Evolutionary conservation across 768 basidiomycete species (phyloP).

Genomic region (Termitomyces eurrhizus): DNA sequence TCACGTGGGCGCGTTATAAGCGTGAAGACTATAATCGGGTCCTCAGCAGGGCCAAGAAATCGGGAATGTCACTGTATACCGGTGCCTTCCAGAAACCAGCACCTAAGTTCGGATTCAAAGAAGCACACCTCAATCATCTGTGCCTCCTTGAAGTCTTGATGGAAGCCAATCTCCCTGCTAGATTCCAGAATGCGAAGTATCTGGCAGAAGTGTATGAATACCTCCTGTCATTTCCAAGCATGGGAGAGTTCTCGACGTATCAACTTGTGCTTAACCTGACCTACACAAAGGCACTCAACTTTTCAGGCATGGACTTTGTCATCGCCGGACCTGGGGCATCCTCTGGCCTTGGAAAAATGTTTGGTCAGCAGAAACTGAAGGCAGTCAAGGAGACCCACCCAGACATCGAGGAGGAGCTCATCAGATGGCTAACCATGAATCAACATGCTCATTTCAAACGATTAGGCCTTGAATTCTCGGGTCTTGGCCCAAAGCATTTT

Average conservation of each 20-base stretch:
- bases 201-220: slow-evolving; percentile 63
- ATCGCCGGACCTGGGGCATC: slow-evolving; percentile 63
- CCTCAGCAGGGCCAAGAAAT: slow-evolving; percentile 36
- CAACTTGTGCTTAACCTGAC: slow-evolving; percentile 62
- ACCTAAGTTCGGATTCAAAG: slow-evolving; percentile 45
- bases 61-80: slow-evolving; percentile 54
- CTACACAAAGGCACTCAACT: slow-evolving; percentile 55
- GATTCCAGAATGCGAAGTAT: slow-evolving; percentile 46
- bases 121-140: slow-evolving; percentile 59
- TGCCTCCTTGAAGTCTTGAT: slow-evolving; percentile 55
- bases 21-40: slow-evolving; percentile 49
- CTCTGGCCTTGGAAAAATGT: slow-evolving; percentile 67
- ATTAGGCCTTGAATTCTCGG: slow-evolving; percentile 48
- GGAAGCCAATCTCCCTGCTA: slow-evolving; percentile 47
- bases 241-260: slow-evolving; percentile 73
- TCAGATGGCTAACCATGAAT: slow-evolving; percentile 58
- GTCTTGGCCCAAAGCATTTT: slow-evolving; percentile 42
- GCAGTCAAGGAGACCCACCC: slow-evolving; percentile 24
- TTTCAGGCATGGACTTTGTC: slow-evolving; percentile 67
- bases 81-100: slow-evolving; percentile 71
- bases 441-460: slow-evolving; percentile 61
- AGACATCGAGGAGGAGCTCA: slow-evolving; percentile 50
- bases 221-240: slow-evolving; percentile 56
- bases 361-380: slow-evolving; percentile 38
- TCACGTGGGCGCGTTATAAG: slow-evolving; percentile 60